Percentiles rank a stretch among this genome's conserved stretches.
Evolutionary conservation across 805 yeast genomes (phyloP).

Genomic region (Cyberlindnera meyerae): DNA sequence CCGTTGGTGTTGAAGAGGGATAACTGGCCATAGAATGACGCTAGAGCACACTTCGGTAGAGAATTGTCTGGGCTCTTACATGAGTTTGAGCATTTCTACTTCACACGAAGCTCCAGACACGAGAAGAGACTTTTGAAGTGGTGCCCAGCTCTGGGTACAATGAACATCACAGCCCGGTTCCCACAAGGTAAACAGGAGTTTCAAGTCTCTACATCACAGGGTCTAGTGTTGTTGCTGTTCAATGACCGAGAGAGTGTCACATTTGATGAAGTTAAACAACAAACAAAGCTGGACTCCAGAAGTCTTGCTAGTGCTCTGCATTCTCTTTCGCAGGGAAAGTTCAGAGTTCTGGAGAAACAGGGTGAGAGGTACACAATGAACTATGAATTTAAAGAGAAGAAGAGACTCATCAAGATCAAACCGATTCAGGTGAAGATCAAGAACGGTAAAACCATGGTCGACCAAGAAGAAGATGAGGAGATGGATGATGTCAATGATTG

Average conservation of each 20-base stretch:
- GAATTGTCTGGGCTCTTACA: conserved; percentile 5
- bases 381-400: conserved; percentile 16
- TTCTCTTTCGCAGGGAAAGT: conserved; percentile 22
- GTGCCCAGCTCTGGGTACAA: conserved; percentile 20
- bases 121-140: conserved; percentile 14
- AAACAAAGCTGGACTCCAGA: conserved; percentile 14
- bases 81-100: conserved; percentile 14
- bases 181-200: conserved; percentile 16
- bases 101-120: conserved; percentile 6
- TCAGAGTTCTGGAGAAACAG: conserved; percentile 15
- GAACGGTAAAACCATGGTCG: conserved; percentile 11
- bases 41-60: conserved; percentile 8
- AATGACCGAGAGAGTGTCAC: conserved; percentile 14
- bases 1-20: conserved; percentile 18
- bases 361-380: conserved; percentile 13
- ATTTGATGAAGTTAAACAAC: conserved; percentile 11
- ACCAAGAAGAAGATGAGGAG: conserved; percentile 6
- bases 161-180: conserved; percentile 17
- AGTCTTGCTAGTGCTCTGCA: conserved; percentile 17
- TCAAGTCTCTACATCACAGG: conserved; percentile 19
- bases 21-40: conserved; percentile 19
- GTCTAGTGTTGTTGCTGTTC: conserved; percentile 18
- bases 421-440: conserved; percentile 19
- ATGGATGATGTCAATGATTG: too few species aligned
- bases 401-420: conserved; percentile 13